phyloP scores from a whole-genome alignment of 2,329 filamentous ascomycete genomes.

The Calonectria montana region DNA sequence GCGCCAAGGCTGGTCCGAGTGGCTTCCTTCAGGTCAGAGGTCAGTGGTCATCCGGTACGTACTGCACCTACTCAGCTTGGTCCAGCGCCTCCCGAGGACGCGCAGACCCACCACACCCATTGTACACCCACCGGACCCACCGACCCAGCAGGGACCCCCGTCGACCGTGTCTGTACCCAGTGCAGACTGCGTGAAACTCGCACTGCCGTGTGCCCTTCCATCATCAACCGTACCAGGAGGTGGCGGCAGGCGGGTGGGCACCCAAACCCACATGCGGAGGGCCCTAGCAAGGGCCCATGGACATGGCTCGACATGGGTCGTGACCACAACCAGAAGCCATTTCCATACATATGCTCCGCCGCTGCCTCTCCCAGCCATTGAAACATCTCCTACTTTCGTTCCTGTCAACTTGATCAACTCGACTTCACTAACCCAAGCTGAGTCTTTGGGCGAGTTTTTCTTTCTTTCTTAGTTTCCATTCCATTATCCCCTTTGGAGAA shows the following conservation, averaged over 20 bases:
- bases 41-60: slow-evolving; percentile 6
- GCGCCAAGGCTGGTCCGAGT: slow-evolving; percentile 19
- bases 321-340: slow-evolving; percentile 9
- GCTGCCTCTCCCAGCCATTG: slow-evolving; percentile 15
- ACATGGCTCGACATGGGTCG: slow-evolving; percentile 9
- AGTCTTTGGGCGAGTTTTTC: neutral
- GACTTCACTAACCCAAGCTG: neutral
- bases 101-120: slow-evolving; percentile 10
- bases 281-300: slow-evolving; percentile 21
- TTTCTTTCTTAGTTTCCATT: neutral
- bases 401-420: neutral
- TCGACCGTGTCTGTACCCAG: slow-evolving; percentile 22
- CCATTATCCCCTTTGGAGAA: neutral
- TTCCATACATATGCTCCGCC: slow-evolving; percentile 20
- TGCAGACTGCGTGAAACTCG: neutral
- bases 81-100: neutral
- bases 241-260: slow-evolving; percentile 22
- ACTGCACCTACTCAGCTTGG: slow-evolving; percentile 6
- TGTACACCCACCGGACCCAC: slow-evolving; percentile 6
- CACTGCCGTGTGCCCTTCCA: slow-evolving; percentile 19
- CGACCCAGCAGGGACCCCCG: slow-evolving; percentile 5
- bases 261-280: slow-evolving; percentile 20
- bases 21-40: slow-evolving; percentile 20
- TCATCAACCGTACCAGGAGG: slow-evolving; percentile 23
- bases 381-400: slow-evolving; percentile 16